Percentiles rank a stretch among this genome's conserved stretches.
These are phyloP conservation scores for Annona cherimola DNA, from an alignment of 164 flowering plant species.

Conservation along the genomic window DNA sequence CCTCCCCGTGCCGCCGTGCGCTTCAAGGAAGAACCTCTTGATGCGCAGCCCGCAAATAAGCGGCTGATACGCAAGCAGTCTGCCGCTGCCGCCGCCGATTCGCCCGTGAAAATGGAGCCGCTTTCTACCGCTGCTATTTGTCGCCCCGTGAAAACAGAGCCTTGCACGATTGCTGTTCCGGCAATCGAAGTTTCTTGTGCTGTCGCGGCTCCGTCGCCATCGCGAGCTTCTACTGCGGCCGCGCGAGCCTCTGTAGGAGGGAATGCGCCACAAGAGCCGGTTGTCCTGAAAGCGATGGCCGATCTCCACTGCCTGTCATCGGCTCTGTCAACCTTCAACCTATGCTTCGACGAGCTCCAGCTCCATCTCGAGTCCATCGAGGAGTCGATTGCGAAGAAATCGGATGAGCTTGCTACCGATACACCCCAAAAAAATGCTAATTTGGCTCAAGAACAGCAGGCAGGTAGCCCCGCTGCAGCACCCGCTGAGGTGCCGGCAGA, in stretches of 20 bases:
- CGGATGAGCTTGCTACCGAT: conserved; percentile 1
- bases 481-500: neutral
- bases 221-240: neutral
- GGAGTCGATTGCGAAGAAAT: conserved; percentile 15
- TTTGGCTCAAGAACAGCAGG: neutral
- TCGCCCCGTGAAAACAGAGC: neutral
- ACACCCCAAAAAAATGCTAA: neutral
- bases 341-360: conserved; percentile 33
- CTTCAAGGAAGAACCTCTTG: neutral
- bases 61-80: neutral
- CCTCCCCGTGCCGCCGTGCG: neutral
- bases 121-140: neutral
- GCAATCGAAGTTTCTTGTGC: neutral
- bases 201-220: neutral
- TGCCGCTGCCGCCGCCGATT: neutral
- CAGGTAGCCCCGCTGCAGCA: neutral
- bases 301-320: conserved; percentile 27
- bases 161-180: neutral
- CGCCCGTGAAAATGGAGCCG: neutral
- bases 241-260: neutral
- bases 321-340: conserved; percentile 26
- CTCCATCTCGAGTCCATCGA: conserved; percentile 39
- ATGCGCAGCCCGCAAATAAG: neutral
- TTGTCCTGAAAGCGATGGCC: conserved; percentile 3
- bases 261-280: neutral